phyloP scores from a whole-genome alignment of 352 stramenopile species.

The Pythium brachiatum region DNA sequence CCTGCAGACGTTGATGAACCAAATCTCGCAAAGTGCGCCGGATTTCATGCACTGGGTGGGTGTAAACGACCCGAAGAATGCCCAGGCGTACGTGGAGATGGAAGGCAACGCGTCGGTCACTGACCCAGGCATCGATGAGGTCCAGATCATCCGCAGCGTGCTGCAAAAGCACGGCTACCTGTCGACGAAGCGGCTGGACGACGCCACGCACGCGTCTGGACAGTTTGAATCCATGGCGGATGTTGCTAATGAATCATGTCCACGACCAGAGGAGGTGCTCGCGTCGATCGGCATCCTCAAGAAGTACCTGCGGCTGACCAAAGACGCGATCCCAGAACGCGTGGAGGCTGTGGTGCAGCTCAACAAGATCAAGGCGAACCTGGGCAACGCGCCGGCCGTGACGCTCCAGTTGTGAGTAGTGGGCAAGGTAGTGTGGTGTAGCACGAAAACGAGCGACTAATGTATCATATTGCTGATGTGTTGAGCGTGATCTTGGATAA shows the following conservation, averaged over 20 bases:
- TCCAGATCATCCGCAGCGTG: slow-evolving; percentile 80
- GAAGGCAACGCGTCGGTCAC: slow-evolving; percentile 77
- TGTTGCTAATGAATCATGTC: slow-evolving; percentile 50
- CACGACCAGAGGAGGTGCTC: slow-evolving; percentile 52
- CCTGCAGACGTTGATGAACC: slow-evolving; percentile 53
- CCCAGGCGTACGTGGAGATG: slow-evolving; percentile 63
- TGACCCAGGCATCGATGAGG: slow-evolving; percentile 75
- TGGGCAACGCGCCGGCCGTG: slow-evolving; percentile 27
- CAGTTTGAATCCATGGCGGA: slow-evolving; percentile 52
- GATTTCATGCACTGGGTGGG: slow-evolving; percentile 77
- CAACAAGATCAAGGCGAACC: slow-evolving; percentile 65
- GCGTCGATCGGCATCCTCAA: slow-evolving; percentile 66
- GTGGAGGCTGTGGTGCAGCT: slow-evolving; percentile 67
- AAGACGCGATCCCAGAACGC: slow-evolving; percentile 43
- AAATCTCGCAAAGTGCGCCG: slow-evolving; percentile 58
- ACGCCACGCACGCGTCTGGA: slow-evolving; percentile 42
- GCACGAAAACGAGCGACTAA: background rate
- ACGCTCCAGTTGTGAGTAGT: background rate
- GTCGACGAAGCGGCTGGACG: slow-evolving; percentile 59
- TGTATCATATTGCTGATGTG: background rate
- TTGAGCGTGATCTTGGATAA: background rate
- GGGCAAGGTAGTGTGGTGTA: background rate
- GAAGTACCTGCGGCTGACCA: slow-evolving; percentile 66
- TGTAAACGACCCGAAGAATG: slow-evolving; percentile 49
- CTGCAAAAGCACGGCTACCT: slow-evolving; percentile 80